Conservation (phyloP, 2,329 filamentous ascomycete genomes). For the Hymenoscyphus fraxineus region DNA sequence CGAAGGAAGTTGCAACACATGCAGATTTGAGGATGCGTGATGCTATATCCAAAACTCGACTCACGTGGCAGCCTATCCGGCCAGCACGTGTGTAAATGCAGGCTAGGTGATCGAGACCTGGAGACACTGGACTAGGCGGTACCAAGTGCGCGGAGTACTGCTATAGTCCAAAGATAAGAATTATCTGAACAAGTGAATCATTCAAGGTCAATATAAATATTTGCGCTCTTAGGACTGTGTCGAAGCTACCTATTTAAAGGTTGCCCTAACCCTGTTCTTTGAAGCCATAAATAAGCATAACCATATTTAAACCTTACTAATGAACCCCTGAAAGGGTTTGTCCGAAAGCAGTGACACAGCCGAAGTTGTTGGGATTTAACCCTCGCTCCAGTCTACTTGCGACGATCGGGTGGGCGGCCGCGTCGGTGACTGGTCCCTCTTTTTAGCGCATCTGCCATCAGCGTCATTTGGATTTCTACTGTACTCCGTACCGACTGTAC, state of each 20-base stretch:
- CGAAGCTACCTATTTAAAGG: neutral
- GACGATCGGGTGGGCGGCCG: too few species aligned
- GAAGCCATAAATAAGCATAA: neutral
- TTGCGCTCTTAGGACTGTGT: neutral
- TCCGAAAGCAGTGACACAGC: neutral
- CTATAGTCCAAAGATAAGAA: neutral
- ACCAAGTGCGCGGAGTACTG: too few species aligned
- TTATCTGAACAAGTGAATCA: neutral
- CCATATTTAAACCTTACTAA: too few species aligned
- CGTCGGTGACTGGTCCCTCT: neutral
- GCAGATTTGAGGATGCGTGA: neutral
- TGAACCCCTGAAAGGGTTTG: neutral
- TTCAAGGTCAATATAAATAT: neutral
- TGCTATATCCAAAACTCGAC: conserved; percentile 12
- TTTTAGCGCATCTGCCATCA: neutral
- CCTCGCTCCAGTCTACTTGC: neutral
- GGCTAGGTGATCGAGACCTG: neutral
- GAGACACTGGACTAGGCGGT: too few species aligned
- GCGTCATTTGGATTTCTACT: neutral
- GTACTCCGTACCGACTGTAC: too few species aligned
- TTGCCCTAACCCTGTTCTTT: neutral
- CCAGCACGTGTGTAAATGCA: neutral
- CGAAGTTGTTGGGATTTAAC: conserved; percentile 2
- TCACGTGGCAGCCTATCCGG: conserved; percentile 17
- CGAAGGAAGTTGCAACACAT: neutral